phyloP scores from a whole-genome alignment of 2,329 filamentous ascomycete genomes.

The Penicillium paneum region DNA sequence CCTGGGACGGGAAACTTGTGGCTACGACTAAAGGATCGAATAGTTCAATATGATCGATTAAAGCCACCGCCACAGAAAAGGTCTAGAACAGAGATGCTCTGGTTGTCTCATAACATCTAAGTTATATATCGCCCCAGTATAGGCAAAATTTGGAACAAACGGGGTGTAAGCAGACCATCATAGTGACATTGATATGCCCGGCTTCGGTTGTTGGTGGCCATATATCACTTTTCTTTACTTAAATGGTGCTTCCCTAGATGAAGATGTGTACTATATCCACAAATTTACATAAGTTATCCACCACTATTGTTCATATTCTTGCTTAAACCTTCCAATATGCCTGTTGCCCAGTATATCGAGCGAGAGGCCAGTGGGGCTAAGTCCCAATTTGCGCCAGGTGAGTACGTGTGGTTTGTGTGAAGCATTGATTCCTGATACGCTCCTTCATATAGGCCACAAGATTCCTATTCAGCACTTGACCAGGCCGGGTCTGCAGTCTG shows the following conservation, averaged over 20 bases:
- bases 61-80: neutral
- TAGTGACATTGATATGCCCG: conserved; percentile 3
- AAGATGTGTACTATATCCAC: neutral
- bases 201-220: neutral
- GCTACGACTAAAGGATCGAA: neutral
- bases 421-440: neutral
- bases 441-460: conserved; percentile 44
- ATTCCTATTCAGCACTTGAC: conserved; percentile 53
- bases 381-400: conserved; percentile 37
- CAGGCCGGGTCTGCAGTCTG: conserved; percentile 52
- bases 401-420: neutral
- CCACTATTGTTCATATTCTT: neutral
- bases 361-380: conserved; percentile 23
- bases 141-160: neutral
- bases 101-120: neutral
- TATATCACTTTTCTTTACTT: neutral
- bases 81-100: conserved; percentile 1
- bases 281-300: neutral
- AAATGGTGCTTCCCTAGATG: neutral
- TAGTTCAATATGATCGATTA: neutral
- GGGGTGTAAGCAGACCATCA: neutral
- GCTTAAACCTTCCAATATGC: conserved; percentile 9
- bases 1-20: neutral
- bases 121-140: neutral
- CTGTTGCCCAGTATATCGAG: conserved; percentile 15